A percentile compares a stretch with the other conserved stretches of the same genome.
phyloP scores from a whole-genome alignment of 768 basidiomycete species.

The Gelatoporia subvermispora region DNA sequence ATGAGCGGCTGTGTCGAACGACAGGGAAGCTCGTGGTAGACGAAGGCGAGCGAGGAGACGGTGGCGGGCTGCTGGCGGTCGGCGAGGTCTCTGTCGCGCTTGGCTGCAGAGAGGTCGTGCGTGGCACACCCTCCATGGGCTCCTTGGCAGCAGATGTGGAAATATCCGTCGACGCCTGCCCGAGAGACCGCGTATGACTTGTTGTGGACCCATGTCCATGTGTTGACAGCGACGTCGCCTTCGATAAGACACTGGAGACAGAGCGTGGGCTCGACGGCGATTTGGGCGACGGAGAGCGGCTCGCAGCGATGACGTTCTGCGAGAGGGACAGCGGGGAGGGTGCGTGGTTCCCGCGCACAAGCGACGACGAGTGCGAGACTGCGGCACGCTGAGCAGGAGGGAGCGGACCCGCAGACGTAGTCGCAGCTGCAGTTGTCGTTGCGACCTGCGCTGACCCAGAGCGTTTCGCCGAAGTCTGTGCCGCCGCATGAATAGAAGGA shows the following conservation, averaged over 20 bases:
- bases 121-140: too few relatives aligned
- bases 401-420: slow-evolving; percentile 17
- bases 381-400: slow-evolving; percentile 21
- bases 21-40: slow-evolving; percentile 4
- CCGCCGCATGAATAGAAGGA: too few relatives aligned
- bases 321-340: slow-evolving; percentile 43
- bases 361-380: slow-evolving; percentile 19
- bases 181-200: not conserved
- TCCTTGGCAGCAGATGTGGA: not conserved
- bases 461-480: slow-evolving; percentile 13
- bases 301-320: slow-evolving; percentile 22
- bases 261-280: slow-evolving; percentile 3
- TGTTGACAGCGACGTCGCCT: too few relatives aligned
- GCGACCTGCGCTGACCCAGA: slow-evolving; percentile 19
- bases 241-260: not conserved
- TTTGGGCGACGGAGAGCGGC: slow-evolving; percentile 15
- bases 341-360: slow-evolving; percentile 24
- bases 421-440: slow-evolving; percentile 5
- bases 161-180: not conserved
- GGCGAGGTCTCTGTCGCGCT: not conserved
- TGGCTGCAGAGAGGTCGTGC: too few relatives aligned
- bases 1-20: slow-evolving; percentile 16
- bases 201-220: too few relatives aligned
- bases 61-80: not conserved
- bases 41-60: not conserved